Base-by-base conservation (phyloP, 2,329 filamentous ascomycete genomes). In the Trichoderma gracile region DNA sequence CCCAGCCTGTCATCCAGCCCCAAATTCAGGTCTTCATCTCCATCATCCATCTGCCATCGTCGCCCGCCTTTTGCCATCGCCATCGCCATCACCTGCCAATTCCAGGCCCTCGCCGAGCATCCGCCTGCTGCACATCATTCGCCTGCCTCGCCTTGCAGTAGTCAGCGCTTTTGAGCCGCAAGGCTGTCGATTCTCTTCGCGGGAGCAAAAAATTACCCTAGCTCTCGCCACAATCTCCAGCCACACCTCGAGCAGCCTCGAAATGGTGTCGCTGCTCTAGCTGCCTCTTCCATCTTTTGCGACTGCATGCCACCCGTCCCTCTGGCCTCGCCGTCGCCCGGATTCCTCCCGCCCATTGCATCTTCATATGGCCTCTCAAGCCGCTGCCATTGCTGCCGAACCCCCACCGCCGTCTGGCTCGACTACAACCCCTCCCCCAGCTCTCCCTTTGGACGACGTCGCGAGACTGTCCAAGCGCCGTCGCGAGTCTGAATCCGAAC, bases 361-460 rank as follows among this genome's bases (percentile, higher is more conserved):
- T 67, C 33, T 52, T 60, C 59, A 71, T 78, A 86, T 86, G 83
- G 81, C 82, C 75, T 82, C 83, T 69, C 81, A 83, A 73, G 79
- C 81, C 71, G 81, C 78, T 73, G 77, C 79, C 71, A 78, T 84
- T 74, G 80, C 81, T 75, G 81, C 81, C 70, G 81, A 84, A 76
- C 76, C 79, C 74, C 78, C 81, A 73, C 77, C 78, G 67, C 71
- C 75, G 64, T 69, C 71, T 69, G 73, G 71, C 68, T 69, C 75
- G 65, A 74, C 77, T 52, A 68, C 74, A 57, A 71, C 75, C 64
- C 70, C 75, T 67, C 71, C 76, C 65, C 71, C 76, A 66, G 72
- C 75, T 66, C 75, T 79, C 67, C 72, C 74, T 69, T 70, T 74
- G 61, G 79, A 80, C 71, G 74, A 77, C 63, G 73, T 79, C 70